phyloP scores from a whole-genome alignment of 257 asterid genomes.

The Primulina eburnea region DNA sequence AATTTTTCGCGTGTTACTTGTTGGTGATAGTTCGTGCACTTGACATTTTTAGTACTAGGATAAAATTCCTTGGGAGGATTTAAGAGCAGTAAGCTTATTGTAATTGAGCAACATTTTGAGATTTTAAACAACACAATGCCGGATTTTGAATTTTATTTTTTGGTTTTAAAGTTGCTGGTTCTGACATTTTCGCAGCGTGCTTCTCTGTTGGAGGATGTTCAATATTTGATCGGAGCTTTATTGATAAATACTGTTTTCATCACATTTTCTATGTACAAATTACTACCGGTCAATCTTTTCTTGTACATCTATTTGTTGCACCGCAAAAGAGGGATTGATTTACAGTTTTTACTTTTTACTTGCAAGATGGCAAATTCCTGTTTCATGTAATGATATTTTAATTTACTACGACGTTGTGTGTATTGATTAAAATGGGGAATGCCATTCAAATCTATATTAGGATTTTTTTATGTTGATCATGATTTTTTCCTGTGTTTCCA shows the following conservation, averaged over 20 bases:
- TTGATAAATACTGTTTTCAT: neutral
- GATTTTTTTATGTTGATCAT: slow-evolving; percentile 12
- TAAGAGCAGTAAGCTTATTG: neutral
- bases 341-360: neutral
- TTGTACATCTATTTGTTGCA: too few relatives aligned
- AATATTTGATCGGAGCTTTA: neutral
- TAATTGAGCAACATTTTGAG: neutral
- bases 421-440: neutral
- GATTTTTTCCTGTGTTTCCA: slow-evolving; percentile 27
- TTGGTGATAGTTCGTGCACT: neutral
- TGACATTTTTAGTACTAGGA: neutral
- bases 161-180: too few relatives aligned
- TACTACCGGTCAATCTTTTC: neutral
- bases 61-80: neutral
- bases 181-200: too few relatives aligned
- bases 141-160: neutral
- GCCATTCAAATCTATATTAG: slow-evolving; percentile 4
- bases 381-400: neutral
- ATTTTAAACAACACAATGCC: neutral
- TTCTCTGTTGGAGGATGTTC: neutral
- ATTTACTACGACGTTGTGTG: neutral
- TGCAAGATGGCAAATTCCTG: neutral
- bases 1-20: neutral
- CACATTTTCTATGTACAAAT: neutral
- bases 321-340: neutral